phyloP scores from a whole-genome alignment of 2,329 filamentous ascomycete genomes.

The Cladosporium sp. region DNA sequence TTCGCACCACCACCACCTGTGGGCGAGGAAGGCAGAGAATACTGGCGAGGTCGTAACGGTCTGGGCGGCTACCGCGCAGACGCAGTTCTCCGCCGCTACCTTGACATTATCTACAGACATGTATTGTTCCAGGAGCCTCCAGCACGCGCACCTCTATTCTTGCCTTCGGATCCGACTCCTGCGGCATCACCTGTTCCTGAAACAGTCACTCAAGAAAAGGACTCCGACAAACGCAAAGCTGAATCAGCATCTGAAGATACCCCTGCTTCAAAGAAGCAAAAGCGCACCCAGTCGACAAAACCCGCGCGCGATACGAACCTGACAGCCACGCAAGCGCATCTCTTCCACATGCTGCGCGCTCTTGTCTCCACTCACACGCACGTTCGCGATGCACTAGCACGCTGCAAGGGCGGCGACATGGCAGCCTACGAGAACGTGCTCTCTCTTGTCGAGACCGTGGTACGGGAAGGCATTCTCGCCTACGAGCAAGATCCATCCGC shows the following conservation, averaged over 20 bases:
- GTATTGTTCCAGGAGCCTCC: conserved; percentile 69
- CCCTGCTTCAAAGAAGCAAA: conserved; percentile 54
- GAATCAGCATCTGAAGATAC: conserved; percentile 21
- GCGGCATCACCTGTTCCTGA: conserved; percentile 23
- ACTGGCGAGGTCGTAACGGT: conserved; percentile 79
- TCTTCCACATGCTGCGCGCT: conserved; percentile 86
- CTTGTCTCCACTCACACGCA: conserved; percentile 78
- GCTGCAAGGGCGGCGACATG: conserved; percentile 68
- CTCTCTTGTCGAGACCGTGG: conserved; percentile 69
- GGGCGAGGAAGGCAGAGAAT: conserved; percentile 71
- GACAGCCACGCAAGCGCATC: conserved; percentile 80
- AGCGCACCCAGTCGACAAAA: conserved; percentile 35
- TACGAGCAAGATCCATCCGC: conserved; percentile 52
- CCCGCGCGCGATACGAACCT: conserved; percentile 58
- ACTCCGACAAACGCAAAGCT: conserved; percentile 30
- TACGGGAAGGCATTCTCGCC: conserved; percentile 70
- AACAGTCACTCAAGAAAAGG: conserved; percentile 18
- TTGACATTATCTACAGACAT: conserved; percentile 84
- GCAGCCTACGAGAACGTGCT: conserved; percentile 75
- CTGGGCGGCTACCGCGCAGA: conserved; percentile 86
- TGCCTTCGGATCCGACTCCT: conserved; percentile 56
- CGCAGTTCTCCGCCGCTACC: conserved; percentile 80
- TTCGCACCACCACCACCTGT: conserved; percentile 68
- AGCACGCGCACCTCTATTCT: conserved; percentile 68
- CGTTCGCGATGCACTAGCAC: conserved; percentile 80